phyloP scores from a whole-genome alignment of 345 rosid species.

The Populus tremula region DNA sequence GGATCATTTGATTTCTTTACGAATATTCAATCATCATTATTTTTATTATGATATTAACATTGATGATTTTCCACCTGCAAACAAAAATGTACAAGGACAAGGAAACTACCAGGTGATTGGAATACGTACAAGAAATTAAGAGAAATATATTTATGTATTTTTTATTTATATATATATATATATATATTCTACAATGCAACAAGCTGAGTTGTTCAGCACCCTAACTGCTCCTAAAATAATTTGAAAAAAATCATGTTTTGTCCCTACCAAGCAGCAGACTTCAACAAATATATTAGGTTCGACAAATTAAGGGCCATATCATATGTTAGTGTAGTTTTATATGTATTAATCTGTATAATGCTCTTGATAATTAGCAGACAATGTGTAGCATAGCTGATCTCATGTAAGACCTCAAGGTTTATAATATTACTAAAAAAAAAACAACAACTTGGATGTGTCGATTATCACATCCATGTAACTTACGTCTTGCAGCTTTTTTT shows the following conservation, averaged over 20 bases:
- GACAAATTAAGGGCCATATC: not conserved
- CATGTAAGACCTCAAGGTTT: too few species aligned
- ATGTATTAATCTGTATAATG: too few species aligned
- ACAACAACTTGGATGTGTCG: too few species aligned
- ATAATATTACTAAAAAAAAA: too few species aligned
- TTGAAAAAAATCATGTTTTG: slow-evolving; percentile 43
- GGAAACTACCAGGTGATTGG: not conserved
- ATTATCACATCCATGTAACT: too few species aligned
- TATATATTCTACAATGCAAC: slow-evolving; percentile 7
- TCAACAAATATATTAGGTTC: not conserved
- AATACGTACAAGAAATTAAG: not conserved
- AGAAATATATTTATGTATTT: not conserved
- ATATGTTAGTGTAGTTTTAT: not conserved
- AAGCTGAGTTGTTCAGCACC: slow-evolving; percentile 46
- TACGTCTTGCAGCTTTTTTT: too few species aligned
- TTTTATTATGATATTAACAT: not conserved
- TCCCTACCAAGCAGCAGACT: slow-evolving; percentile 13
- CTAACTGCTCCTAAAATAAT: slow-evolving; percentile 23
- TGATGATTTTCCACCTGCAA: not conserved
- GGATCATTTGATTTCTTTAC: not conserved
- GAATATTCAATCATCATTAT: not conserved
- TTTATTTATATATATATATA: not conserved
- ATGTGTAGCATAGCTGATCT: too few species aligned
- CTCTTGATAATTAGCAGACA: too few species aligned
- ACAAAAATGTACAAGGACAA: not conserved